Conservation (phyloP, 768 basidiomycete species). For the Thelephora ganbajun region DNA sequence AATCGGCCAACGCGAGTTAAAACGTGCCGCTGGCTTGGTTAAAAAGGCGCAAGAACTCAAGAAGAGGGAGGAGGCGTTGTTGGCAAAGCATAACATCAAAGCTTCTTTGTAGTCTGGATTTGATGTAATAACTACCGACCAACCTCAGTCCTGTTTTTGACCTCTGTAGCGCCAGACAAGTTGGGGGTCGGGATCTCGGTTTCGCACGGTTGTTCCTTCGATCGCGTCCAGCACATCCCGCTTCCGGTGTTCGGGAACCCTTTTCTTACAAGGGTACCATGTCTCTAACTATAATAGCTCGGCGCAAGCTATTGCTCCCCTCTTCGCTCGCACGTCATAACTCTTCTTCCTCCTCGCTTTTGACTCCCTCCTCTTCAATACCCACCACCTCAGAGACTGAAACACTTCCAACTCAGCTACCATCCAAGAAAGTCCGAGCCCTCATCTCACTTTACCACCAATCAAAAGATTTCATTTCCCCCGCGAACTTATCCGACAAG, state of each 20-base stretch:
- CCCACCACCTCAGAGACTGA: constrained; percentile 1
- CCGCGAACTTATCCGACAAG: constrained; percentile 45
- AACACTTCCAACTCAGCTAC: constrained; percentile 20
- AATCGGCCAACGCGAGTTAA: constrained; percentile 81
- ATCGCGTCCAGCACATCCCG: background rate
- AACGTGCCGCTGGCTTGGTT: constrained; percentile 50
- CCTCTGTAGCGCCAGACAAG: background rate
- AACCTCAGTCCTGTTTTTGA: background rate
- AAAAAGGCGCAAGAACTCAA: constrained; percentile 39
- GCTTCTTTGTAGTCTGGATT: constrained; percentile 28
- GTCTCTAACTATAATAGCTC: background rate
- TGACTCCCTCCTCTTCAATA: background rate
- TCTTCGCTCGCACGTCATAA: constrained; percentile 5
- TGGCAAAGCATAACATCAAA: constrained; percentile 49
- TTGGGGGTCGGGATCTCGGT: background rate
- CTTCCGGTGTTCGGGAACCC: background rate
- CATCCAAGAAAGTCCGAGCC: constrained; percentile 48
- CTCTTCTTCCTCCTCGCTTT: constrained; percentile 9
- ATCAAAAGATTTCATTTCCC: constrained; percentile 54
- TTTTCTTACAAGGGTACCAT: background rate
- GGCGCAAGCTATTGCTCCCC: background rate
- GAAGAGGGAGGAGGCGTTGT: constrained; percentile 45
- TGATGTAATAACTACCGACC: background rate
- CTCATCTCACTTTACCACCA: constrained; percentile 73
- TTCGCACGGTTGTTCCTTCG: background rate